Percentiles rank a stretch among this genome's conserved stretches.
Conservation (phyloP, 768 basidiomycete genomes). For the Pulveroboletus frians region DNA sequence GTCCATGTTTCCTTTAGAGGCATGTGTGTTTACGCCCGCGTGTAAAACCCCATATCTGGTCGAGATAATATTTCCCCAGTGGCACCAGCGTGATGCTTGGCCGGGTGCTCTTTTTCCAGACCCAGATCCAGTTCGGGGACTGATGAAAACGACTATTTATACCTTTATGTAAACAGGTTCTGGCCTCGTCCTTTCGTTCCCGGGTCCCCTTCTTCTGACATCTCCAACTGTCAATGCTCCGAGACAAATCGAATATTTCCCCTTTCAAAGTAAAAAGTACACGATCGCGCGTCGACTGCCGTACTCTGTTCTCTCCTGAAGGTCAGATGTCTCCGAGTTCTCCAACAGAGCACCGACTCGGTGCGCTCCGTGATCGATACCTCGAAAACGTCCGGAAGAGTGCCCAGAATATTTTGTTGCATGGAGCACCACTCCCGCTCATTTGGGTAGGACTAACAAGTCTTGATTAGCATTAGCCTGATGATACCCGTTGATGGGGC, state of each 20-base stretch:
- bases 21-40: conserved; percentile 4
- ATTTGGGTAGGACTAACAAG: conserved; percentile 18
- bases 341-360: neutral
- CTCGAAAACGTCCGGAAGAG: conserved; percentile 3
- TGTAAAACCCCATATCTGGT: neutral
- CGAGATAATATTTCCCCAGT: too few relatives aligned
- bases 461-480: neutral
- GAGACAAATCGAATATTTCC: conserved; percentile 10
- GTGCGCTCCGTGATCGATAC: conserved; percentile 1
- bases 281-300: conserved; percentile 18
- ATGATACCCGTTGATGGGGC: neutral
- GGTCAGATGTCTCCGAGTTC: conserved; percentile 1
- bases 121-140: neutral
- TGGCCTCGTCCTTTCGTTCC: neutral
- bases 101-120: neutral
- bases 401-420: conserved; percentile 9
- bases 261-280: conserved; percentile 14
- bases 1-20: neutral
- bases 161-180: conserved; percentile 5
- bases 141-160: neutral
- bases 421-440: conserved; percentile 26
- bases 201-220: neutral
- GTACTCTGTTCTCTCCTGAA: conserved; percentile 13
- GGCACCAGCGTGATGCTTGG: too few relatives aligned
- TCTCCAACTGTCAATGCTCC: conserved; percentile 10